Evolutionary conservation across 306 rosid genomes (phyloP), one percentile per base, ranked within the genome.

Genomic region (Lathyrus sativus): DNA sequence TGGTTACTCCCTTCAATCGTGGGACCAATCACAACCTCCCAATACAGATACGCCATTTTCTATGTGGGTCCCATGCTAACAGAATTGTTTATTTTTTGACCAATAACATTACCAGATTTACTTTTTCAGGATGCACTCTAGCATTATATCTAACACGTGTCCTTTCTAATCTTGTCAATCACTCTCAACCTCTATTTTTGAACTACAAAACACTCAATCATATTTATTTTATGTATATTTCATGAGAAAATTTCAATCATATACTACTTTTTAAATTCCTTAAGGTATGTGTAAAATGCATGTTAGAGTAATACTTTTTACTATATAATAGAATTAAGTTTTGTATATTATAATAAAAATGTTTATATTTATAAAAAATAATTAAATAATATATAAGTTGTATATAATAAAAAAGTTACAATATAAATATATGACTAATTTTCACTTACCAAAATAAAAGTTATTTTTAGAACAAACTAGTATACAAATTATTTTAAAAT

Each of bases 11-110:
- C 61, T 44, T 43, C 7, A 3, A 0, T 43, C 45, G 73, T 62
- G 59, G 83, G 84, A 42, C 89, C 91, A 75, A 61, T 73, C 75
- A 37, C 76, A 76, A 50, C 7, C 6, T 37, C 18, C 37, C 51
- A 53, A 63, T 63, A 11, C 68, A 19, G 68, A 63, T 63, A 63
- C 68, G 68, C 68, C 68, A 62, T 50, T 41, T 62, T 42, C 33
- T 9, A 0, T 17, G 15, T 12, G 35, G 68, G 13, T 0, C 68
- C 68, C 37, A 62, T 44, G 13, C 17, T 31, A 62, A 62, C 67
- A 3, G 67, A 62, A 18, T 39, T 18, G 50, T 18, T 18, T 18
- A 37, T 37, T 18, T 39, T 12, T 22, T 9, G 22, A n/a, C 68
- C 68, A 63, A 63, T 63, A 7, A 63, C 3, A 29, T 63, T 63